A percentile compares a stretch with the other conserved stretches of the same genome.
Evolutionary conservation across 768 basidiomycete genomes (phyloP).

Genomic region (Rhizopogon rudus): DNA sequence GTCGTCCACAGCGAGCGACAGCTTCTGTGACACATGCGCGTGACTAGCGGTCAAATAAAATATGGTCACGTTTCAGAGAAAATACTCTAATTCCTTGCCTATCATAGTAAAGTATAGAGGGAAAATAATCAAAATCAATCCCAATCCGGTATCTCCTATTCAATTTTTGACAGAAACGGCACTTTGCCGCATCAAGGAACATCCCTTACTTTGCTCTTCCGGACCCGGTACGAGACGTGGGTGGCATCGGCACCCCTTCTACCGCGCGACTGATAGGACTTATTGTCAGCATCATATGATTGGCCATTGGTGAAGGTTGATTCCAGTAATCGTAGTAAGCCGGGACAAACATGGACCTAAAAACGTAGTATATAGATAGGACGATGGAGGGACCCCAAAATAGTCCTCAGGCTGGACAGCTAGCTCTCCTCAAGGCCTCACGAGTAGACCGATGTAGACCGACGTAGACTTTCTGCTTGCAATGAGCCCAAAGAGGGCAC

Average conservation of each 20-base stretch:
- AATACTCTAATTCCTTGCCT: not conserved
- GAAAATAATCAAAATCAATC: not conserved
- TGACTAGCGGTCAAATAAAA: constrained; percentile 21
- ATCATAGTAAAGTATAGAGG: too few species aligned
- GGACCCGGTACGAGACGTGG: too few species aligned
- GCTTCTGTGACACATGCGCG: constrained; percentile 25
- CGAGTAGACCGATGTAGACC: not conserved
- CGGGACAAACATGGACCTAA: constrained; percentile 11
- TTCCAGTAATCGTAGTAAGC: not conserved
- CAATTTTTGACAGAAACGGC: too few species aligned
- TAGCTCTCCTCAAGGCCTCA: too few species aligned
- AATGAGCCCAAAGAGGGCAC: not conserved
- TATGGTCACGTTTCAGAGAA: constrained; percentile 22
- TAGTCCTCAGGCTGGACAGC: not conserved
- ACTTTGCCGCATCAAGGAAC: too few species aligned
- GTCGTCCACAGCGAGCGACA: constrained; percentile 32
- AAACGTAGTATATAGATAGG: constrained; percentile 1
- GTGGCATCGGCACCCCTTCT: too few species aligned
- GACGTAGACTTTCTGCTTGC: not conserved
- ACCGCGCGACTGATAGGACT: too few species aligned
- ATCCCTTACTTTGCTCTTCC: too few species aligned
- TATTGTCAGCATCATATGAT: too few species aligned
- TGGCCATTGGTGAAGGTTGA: too few species aligned
- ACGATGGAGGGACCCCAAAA: not conserved
- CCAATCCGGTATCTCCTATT: not conserved